phyloP scores from a whole-genome alignment of 768 basidiomycete genomes.

The Agaricus subrufescens region DNA sequence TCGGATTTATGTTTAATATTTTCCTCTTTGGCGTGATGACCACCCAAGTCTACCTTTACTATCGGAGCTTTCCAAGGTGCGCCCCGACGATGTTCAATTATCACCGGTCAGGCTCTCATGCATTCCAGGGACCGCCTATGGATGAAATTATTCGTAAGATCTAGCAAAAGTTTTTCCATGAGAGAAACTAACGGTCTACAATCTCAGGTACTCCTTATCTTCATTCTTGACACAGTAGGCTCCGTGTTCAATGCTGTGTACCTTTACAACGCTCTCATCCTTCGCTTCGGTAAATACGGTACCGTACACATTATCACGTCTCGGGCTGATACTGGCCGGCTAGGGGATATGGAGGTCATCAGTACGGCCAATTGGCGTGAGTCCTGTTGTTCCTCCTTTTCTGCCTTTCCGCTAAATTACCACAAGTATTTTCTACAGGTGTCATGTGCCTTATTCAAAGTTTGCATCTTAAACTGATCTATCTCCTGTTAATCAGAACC shows the following conservation, averaged over 20 bases:
- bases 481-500: constrained; percentile 5
- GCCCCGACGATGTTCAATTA: constrained; percentile 14
- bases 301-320: neutral
- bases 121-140: constrained; percentile 36
- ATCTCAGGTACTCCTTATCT: constrained; percentile 36
- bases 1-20: constrained; percentile 44
- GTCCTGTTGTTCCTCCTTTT: constrained; percentile 1
- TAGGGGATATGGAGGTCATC: constrained; percentile 15
- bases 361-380: constrained; percentile 21
- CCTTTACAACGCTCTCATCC: constrained; percentile 43
- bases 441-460: neutral
- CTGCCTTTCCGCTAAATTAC: neutral
- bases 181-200: neutral
- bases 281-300: constrained; percentile 34
- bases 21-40: constrained; percentile 47
- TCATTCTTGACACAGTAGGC: constrained; percentile 46
- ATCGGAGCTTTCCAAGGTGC: constrained; percentile 25
- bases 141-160: constrained; percentile 42
- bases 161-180: neutral
- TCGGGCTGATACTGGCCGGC: neutral
- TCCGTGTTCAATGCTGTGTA: constrained; percentile 39
- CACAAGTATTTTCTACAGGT: constrained; percentile 38
- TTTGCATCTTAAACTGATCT: neutral
- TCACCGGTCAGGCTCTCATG: neutral
- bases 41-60: constrained; percentile 45